These are phyloP conservation scores for Pyricularia grisea DNA, from an alignment of 2,329 filamentous ascomycete genomes.

Conservation along the genomic window DNA sequence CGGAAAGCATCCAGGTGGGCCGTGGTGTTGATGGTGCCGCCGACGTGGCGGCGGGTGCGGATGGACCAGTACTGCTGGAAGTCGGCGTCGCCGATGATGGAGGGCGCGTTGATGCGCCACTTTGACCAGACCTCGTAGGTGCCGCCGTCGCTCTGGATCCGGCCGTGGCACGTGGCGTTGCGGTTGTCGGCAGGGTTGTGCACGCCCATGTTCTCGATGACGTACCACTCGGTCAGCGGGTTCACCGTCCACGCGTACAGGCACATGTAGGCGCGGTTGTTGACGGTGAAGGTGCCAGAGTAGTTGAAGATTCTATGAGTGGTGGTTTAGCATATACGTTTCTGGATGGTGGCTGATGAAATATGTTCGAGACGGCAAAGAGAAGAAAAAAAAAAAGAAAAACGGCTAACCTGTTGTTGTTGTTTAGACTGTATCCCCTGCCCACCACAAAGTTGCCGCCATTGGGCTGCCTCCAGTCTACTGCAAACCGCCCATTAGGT, in stretches of 20 bases:
- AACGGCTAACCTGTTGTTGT: not conserved
- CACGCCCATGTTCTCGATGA: constrained; percentile 9
- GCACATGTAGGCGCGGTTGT: constrained; percentile 30
- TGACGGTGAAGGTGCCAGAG: constrained; percentile 33
- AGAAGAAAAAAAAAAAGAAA: not conserved
- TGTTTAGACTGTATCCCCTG: not conserved
- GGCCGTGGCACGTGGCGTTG: constrained; percentile 15
- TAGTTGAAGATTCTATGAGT: constrained; percentile 35
- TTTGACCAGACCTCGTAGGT: constrained; percentile 24
- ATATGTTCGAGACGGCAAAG: too few species aligned
- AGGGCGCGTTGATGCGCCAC: constrained; percentile 27
- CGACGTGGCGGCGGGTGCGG: constrained; percentile 36
- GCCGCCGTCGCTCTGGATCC: constrained; percentile 21
- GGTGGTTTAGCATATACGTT: not conserved
- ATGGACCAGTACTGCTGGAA: constrained; percentile 42
- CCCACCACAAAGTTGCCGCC: not conserved
- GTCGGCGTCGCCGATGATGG: constrained; percentile 34
- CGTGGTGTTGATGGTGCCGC: constrained; percentile 34
- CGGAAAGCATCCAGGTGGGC: constrained; percentile 40
- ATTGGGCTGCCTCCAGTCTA: not conserved
- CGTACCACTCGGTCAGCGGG: constrained; percentile 10
- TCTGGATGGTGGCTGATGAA: too few species aligned
- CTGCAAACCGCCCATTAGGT: not conserved
- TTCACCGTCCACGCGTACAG: constrained; percentile 10
- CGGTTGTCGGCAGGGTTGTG: constrained; percentile 19